Base-by-base conservation (phyloP, 2,329 filamentous ascomycete species). In the Epichloe aotearoae region DNA sequence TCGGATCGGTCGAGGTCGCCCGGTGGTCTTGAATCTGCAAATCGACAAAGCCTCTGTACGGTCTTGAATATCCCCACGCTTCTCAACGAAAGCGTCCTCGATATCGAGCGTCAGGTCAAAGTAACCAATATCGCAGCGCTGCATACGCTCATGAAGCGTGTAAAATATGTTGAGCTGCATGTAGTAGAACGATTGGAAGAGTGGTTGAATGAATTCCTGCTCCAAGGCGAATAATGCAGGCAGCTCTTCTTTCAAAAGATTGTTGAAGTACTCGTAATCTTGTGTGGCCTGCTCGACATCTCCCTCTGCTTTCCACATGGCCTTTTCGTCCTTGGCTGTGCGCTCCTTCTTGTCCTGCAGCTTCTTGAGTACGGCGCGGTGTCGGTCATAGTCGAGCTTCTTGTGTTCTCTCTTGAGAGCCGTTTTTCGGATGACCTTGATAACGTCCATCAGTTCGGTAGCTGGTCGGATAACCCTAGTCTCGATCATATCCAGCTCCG, bases 101-200 rank as follows among this genome's bases (percentile, higher is more conserved):
- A 98, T 84, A 61, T 95, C 90, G 34, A 87, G 76, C 2, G 86
- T 87, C 48, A 98, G 77, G 66, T 98, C 87, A 68, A 98, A 98
- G 71, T 98, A 98, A 54, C 89, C 89, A 64, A 98, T 98, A 63
- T 97, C 90, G 66, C 94, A 89, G 58, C 79, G 82, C 71, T 98
- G 93, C 93, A 98, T 98, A 70, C 84, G 88, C 69, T 97, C 91
- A 66, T 98, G 93, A 50, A 98, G 76, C 1, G 93, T 98, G 70
- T 98, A 98, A 68, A 97, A 98, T 57, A 98, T 88, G 68, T 98
- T 98, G 57, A 98, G 80, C 69, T 98, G 93, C 93, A 98, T 98
- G 74, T 97, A 98, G 72, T 98, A 98, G 73, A 98, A 98, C 10
- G 88, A 95, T 67, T 97, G 93, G 76, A 98, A 98, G 7, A 98